A percentile compares a stretch with the other conserved stretches of the same genome.
Conservation (phyloP, 208 protist species). For the Kentomonas sorsogonicus region DNA sequence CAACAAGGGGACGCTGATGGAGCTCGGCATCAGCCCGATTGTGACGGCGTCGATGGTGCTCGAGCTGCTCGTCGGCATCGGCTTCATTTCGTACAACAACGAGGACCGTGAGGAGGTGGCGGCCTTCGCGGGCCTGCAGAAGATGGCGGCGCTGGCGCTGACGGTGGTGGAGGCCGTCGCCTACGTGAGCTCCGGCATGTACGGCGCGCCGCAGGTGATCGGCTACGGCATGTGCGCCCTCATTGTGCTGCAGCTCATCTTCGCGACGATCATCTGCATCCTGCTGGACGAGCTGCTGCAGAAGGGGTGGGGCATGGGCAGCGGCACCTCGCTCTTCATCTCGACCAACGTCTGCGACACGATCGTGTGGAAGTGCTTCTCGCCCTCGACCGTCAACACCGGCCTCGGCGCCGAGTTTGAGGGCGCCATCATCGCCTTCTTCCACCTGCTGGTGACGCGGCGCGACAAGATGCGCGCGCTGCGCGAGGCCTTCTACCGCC, state of each 20-base stretch:
- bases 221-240: constrained; percentile 92
- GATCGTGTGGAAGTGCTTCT: constrained; percentile 99
- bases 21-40: constrained; percentile 97
- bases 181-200: constrained; percentile 99
- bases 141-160: constrained; percentile 97
- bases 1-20: constrained; percentile 99
- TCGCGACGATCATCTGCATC: constrained; percentile 98
- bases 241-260: constrained; percentile 98
- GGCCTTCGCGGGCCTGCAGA: constrained; percentile 97
- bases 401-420: constrained; percentile 98
- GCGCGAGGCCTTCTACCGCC: constrained; percentile 99
- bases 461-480: constrained; percentile 97
- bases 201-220: constrained; percentile 96
- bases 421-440: constrained; percentile 99
- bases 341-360: constrained; percentile 99
- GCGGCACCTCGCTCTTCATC: constrained; percentile 99
- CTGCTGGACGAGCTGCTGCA: constrained; percentile 99
- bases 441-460: constrained; percentile 96
- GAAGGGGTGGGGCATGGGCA: constrained; percentile 99
- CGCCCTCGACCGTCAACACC: constrained; percentile 97
- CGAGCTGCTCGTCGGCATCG: constrained; percentile 95
- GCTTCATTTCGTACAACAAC: constrained; percentile 96
- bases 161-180: constrained; percentile 96
- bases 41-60: constrained; percentile 98
- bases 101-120: constrained; percentile 93